Evolutionary conservation across 225 moss, liverwort and hornwort genomes (phyloP).

Genomic region (Pseudisothecium myosuroides): DNA sequence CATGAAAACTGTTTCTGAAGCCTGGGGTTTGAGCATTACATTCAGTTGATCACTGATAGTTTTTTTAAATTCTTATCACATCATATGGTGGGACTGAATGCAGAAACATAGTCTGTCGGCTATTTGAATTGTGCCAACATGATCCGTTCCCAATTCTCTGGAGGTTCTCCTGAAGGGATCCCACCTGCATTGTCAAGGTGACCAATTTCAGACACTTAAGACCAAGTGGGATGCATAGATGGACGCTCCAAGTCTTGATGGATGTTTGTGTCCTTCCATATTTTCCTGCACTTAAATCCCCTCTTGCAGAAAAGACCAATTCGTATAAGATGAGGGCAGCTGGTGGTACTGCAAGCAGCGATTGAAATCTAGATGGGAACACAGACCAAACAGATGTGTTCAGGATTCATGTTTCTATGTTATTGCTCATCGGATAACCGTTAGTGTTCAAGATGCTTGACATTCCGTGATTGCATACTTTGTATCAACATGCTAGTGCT

Average conservation of each 20-base stretch:
- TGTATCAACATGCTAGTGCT: background rate
- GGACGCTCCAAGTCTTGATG: background rate
- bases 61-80: background rate
- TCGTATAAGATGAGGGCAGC: background rate
- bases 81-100: conserved; percentile 4
- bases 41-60: background rate
- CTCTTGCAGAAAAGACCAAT: background rate
- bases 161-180: background rate
- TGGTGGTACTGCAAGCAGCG: background rate
- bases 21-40: background rate
- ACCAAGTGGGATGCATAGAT: background rate
- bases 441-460: background rate
- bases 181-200: background rate
- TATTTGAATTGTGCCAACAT: background rate
- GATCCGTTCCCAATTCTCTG: background rate
- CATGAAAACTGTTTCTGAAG: background rate
- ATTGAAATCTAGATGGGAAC: background rate
- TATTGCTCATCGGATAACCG: background rate
- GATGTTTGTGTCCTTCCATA: background rate
- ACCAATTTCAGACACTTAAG: background rate
- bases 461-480: background rate
- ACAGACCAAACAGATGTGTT: background rate
- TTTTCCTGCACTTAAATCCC: background rate
- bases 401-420: background rate
- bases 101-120: background rate